Percentiles rank a stretch among this genome's conserved stretches.
phyloP scores from a whole-genome alignment of 495 filamentous ascomycete genomes.

The Pseudevernia furfuracea region DNA sequence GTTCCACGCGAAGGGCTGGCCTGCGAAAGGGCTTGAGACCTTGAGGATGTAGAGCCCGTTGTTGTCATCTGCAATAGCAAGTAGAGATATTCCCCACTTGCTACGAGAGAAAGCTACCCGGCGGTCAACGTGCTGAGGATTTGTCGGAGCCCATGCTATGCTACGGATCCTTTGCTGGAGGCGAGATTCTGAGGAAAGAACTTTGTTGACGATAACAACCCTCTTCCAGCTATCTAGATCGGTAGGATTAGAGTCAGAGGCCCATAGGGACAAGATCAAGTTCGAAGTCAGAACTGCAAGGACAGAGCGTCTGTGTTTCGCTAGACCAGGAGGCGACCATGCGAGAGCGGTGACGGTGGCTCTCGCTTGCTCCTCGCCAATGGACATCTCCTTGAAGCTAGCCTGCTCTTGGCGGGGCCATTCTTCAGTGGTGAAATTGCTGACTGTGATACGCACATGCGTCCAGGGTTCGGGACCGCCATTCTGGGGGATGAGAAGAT shows the following conservation, averaged over 20 bases:
- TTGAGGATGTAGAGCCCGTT: conserved; percentile 13
- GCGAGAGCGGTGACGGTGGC: conserved; percentile 44
- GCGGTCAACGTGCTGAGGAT: conserved; percentile 3
- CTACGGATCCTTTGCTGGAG: conserved; percentile 16
- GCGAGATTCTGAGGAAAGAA: conserved; percentile 19
- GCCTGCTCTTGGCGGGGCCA: conserved; percentile 42
- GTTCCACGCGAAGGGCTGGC: not conserved
- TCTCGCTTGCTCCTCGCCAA: conserved; percentile 56
- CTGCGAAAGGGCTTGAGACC: conserved; percentile 2
- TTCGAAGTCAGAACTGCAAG: conserved; percentile 56
- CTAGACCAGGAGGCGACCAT: conserved; percentile 58
- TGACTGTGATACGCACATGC: conserved; percentile 37
- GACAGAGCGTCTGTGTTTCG: conserved; percentile 48
- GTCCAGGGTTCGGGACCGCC: conserved; percentile 24
- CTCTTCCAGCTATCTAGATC: conserved; percentile 38
- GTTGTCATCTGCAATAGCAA: conserved; percentile 32
- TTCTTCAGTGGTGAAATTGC: conserved; percentile 48
- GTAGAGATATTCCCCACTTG: conserved; percentile 36
- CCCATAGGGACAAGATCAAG: conserved; percentile 43
- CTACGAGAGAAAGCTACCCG: not conserved
- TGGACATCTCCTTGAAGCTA: conserved; percentile 44
- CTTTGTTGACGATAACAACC: conserved; percentile 38
- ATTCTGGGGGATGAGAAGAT: conserved; percentile 15
- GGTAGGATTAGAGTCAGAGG: conserved; percentile 27
- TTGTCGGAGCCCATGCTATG: conserved; percentile 20